Evolutionary conservation across 805 yeast species (phyloP).

Genomic region (Ascoidea rubescens): DNA sequence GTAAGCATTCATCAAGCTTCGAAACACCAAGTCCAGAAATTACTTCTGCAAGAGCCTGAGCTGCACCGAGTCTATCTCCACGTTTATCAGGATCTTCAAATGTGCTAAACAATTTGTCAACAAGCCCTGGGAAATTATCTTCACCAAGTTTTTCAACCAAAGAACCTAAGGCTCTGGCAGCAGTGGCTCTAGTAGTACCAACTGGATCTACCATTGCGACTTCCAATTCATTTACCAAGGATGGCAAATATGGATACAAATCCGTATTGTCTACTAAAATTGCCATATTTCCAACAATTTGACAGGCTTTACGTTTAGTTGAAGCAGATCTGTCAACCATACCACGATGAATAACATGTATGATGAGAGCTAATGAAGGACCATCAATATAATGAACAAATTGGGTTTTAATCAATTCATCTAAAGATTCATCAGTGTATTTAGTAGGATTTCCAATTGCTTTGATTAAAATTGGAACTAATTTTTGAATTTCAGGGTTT

Average conservation of each 20-base stretch:
- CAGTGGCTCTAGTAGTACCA: slow-evolving; percentile 92
- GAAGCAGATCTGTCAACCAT: slow-evolving; percentile 89
- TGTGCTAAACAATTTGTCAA: slow-evolving; percentile 64
- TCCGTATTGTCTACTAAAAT: slow-evolving; percentile 85
- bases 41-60: slow-evolving; percentile 93
- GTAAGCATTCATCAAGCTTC: slow-evolving; percentile 81
- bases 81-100: slow-evolving; percentile 64
- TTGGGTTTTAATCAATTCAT: slow-evolving; percentile 75
- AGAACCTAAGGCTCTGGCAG: slow-evolving; percentile 93
- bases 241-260: slow-evolving; percentile 67
- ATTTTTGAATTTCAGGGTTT: slow-evolving; percentile 89
- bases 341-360: slow-evolving; percentile 92
- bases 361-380: slow-evolving; percentile 88
- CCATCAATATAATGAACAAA: slow-evolving; percentile 97
- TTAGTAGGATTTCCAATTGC: slow-evolving; percentile 96
- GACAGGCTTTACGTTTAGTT: slow-evolving; percentile 88
- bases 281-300: slow-evolving; percentile 98
- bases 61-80: slow-evolving; percentile 93
- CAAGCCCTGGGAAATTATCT: slow-evolving; percentile 83
- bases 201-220: slow-evolving; percentile 98
- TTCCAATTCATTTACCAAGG: slow-evolving; percentile 71
- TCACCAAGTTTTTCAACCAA: slow-evolving; percentile 94
- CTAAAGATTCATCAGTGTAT: slow-evolving; percentile 77
- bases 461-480: slow-evolving; percentile 74
- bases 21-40: slow-evolving; percentile 80